Percentiles rank a stretch among this genome's conserved stretches.
Conservation (phyloP, 768 basidiomycete species). For the Pisolithus sp. region DNA sequence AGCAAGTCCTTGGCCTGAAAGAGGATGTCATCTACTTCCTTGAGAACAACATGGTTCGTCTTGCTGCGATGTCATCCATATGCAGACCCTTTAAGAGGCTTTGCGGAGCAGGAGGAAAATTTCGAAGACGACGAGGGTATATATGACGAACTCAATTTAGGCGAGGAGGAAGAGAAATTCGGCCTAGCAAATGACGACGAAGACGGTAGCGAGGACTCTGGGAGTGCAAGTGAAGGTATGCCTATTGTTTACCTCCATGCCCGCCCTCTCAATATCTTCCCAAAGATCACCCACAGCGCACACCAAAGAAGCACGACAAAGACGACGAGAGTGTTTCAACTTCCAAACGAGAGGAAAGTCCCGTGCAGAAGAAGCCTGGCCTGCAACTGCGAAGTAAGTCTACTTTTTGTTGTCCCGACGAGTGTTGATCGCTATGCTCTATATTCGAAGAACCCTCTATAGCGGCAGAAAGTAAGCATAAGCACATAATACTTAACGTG, state of each 20-base stretch:
- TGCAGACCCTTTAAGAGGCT: slow-evolving; percentile 14
- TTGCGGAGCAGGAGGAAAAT: slow-evolving; percentile 72
- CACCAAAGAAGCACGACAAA: slow-evolving; percentile 61
- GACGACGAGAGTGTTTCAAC: slow-evolving; percentile 74
- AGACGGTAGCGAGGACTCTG: slow-evolving; percentile 66
- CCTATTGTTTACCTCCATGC: background rate
- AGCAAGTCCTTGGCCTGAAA: slow-evolving; percentile 75
- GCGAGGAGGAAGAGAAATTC: slow-evolving; percentile 95
- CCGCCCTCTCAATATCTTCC: background rate
- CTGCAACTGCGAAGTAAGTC: slow-evolving; percentile 69
- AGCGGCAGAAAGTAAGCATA: slow-evolving; percentile 48
- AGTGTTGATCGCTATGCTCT: slow-evolving; percentile 9
- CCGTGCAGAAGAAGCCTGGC: slow-evolving; percentile 71
- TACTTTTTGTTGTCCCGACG: slow-evolving; percentile 1
- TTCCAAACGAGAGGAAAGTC: slow-evolving; percentile 72
- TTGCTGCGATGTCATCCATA: slow-evolving; percentile 3
- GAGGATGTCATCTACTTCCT: slow-evolving; percentile 97
- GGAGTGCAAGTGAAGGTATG: slow-evolving; percentile 68
- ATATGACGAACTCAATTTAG: slow-evolving; percentile 95
- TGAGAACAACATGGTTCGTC: slow-evolving; percentile 86
- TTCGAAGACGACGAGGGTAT: slow-evolving; percentile 97
- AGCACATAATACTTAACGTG: background rate
- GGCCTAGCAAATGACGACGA: slow-evolving; percentile 69
- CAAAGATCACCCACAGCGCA: slow-evolving; percentile 59
- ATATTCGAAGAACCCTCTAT: slow-evolving; percentile 54